Evolutionary conservation across 2,329 filamentous ascomycete genomes (phyloP), one percentile per base, ranked within the genome.

Genomic region (Aspergillus sp.): DNA sequence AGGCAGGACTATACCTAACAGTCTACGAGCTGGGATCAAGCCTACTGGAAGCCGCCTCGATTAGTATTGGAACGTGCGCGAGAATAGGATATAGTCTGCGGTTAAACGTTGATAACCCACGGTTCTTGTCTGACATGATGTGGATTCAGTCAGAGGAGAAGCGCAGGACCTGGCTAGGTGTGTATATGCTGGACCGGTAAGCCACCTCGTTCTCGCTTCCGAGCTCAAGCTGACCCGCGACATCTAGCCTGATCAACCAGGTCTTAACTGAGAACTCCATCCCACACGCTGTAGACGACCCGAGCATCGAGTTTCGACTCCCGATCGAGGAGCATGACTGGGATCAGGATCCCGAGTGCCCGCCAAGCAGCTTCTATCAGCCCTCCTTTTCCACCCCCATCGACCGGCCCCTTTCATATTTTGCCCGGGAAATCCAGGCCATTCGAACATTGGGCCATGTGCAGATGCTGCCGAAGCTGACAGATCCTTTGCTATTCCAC

Each of bases 121-220:
- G 11, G 11, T 38, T 13, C 3, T 1, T 38, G 11, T 7, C 9
- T 3, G 23, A 11, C 11, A 30, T 0, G 38, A 45, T 28, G 5
- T 59, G 56, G 56, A 9, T 25, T 1, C 49, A 22, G 9, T 28
- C 43, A 5, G 61, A 63, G 13, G 61, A 63, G 45, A 53, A 46
- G 30, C 23, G 57, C 28, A 46, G 61, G 28, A 53, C 50, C 1
- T 63, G 61, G 57, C 13, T 50, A 15, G 53, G 61, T 7, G 2
- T 63, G 7, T 61, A 57, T 19, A 19, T 63, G 25, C 28, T 63
- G 8, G 61, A 63, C 22, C 48, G 61, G 61, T 61, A 3, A 25
- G 17, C 3, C 25, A 11, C 9, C 15, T 15, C 17, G 3, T 7
- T 15, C 23, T 30, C 5, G 17, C 7, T 17, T 17, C 17, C 3